These are phyloP conservation scores for Chrysosporium keratinophilum DNA, from an alignment of 2,329 filamentous ascomycete species.

Conservation along the genomic window DNA sequence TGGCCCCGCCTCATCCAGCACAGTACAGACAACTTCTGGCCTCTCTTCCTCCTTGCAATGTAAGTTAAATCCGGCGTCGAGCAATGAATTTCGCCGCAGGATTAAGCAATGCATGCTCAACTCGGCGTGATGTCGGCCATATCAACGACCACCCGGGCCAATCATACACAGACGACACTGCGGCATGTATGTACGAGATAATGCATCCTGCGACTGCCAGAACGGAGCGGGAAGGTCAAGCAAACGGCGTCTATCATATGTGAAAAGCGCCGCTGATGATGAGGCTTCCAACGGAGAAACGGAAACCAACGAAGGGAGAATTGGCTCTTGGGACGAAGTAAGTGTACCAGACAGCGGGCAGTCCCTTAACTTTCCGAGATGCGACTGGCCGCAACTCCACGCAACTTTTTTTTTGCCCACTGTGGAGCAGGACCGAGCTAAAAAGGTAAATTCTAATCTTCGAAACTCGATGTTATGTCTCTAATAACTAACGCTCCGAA, in stretches of 20 bases:
- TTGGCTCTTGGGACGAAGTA: neutral
- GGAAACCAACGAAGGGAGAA: neutral
- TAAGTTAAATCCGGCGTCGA: neutral
- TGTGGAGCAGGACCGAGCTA: neutral
- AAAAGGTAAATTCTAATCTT: neutral
- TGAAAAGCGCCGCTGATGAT: neutral
- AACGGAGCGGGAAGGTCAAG: neutral
- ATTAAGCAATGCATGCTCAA: slow-evolving; percentile 1
- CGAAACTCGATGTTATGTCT: neutral
- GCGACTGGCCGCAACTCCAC: slow-evolving; percentile 1
- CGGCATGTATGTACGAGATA: no score
- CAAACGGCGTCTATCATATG: neutral
- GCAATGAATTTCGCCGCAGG: neutral
- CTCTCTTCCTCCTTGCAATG: neutral
- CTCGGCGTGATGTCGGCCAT: neutral
- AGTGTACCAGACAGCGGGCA: neutral
- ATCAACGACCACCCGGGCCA: neutral
- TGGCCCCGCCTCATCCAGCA: neutral
- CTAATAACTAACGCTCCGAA: neutral
- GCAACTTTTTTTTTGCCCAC: neutral
- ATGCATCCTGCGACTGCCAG: neutral
- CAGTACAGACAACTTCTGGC: neutral
- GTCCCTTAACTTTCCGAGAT: neutral
- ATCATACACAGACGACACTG: neutral
- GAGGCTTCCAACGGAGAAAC: neutral